Base-by-base conservation (phyloP, 2,329 filamentous ascomycete genomes). In the Calonectria crousiana region DNA sequence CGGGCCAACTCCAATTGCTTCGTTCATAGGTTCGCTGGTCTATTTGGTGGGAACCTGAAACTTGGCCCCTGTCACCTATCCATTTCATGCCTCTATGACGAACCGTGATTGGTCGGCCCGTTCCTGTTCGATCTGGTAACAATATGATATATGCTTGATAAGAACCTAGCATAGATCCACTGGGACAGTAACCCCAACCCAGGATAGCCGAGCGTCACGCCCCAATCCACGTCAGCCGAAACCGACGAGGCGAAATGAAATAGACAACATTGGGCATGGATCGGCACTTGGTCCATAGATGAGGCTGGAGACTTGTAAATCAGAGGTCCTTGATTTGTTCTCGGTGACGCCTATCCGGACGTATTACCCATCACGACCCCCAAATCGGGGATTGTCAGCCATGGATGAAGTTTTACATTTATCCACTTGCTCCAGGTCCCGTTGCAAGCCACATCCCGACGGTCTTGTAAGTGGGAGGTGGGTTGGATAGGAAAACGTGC, bases 101-200 rank as follows among this genome's bases (percentile, higher is more conserved):
- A n/a, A 6, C 13, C 14, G 9, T 28, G 56, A 62, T 62, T 62
- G 8, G 56, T 13, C 18, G n/a, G 4, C 6, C 11, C 36, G 34
- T 10, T 16, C 4, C 11, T 30, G 34, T 11, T 2, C 6, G 34
- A 62, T 41, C 34, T 41, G 10, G 16, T 16, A 16, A 11, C 38
- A n/a, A 14, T 41, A 36, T 26, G 56, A 62, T 41, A 62, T 62
- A 62, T 62, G 56, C 56, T 62, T 62, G 56, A 62, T 62, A 62
- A 62, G 34, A 62, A 38, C 36, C 56, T 62, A 23, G 14, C 36
- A 14, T 13, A 8, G 56, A 62, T 38, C 56, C 56, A 62, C 56
- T 6, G n/a, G 14, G n/a, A 41, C 4, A 18, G 36, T 6, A 41
- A 30, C 36, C 5, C 23, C 3, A 10, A 20, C 14, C 56, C 23